phyloP scores from a whole-genome alignment of 148 eudicot genomes.

The Persicaria tinctoria region DNA sequence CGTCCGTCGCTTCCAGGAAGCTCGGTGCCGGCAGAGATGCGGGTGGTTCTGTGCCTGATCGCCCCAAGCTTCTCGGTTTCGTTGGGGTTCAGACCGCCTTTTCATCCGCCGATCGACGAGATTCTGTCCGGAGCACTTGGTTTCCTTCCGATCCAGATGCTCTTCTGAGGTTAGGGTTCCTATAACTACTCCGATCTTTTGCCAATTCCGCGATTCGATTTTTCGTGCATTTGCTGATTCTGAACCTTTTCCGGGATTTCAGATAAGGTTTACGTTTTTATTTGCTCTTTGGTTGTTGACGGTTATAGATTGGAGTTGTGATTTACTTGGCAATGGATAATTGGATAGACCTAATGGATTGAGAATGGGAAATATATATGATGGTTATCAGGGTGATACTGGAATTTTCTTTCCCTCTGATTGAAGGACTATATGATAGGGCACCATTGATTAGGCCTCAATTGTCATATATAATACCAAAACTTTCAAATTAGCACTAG shows the following conservation, averaged over 20 bases:
- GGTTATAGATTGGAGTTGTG: neutral
- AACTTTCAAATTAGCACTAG: neutral
- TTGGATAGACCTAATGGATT: neutral
- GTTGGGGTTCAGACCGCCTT: slow-evolving; percentile 60
- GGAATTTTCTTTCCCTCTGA: neutral
- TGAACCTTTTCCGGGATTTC: neutral
- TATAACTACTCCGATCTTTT: neutral
- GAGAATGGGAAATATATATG: neutral
- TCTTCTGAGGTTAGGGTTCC: slow-evolving; percentile 37
- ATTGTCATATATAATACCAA: neutral
- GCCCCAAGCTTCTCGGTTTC: slow-evolving; percentile 50
- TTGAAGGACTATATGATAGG: neutral
- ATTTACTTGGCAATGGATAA: neutral
- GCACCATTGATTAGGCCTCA: neutral
- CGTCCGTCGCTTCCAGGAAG: slow-evolving; percentile 13
- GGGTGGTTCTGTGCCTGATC: slow-evolving; percentile 18
- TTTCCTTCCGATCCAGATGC: slow-evolving; percentile 56
- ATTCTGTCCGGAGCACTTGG: slow-evolving; percentile 49
- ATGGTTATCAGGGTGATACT: neutral
- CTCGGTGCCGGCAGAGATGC: slow-evolving; percentile 16
- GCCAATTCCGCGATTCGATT: neutral
- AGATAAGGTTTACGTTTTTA: neutral
- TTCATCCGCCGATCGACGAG: slow-evolving; percentile 32
- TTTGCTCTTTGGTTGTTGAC: neutral
- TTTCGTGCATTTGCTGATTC: neutral